Evolutionary conservation across 352 stramenopile species (phyloP).

Genomic region (Peronospora destructor): DNA sequence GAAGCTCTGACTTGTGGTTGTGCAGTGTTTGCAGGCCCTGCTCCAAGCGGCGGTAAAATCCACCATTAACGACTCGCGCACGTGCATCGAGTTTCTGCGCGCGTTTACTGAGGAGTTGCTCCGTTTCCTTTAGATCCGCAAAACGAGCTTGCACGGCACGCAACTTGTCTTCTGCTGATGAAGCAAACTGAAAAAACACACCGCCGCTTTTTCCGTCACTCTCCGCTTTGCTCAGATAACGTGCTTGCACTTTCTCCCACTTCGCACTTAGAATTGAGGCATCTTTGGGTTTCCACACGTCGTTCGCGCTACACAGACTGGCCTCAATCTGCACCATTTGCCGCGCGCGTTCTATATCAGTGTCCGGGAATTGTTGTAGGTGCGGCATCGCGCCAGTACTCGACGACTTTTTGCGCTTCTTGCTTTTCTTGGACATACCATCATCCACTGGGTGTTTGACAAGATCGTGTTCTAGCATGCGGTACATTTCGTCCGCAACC

Average conservation of each 20-base stretch:
- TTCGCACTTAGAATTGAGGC: constrained; percentile 11
- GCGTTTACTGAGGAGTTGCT: constrained; percentile 55
- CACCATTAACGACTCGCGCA: constrained; percentile 54
- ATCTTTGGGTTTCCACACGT: constrained; percentile 37
- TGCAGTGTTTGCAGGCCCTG: constrained; percentile 33
- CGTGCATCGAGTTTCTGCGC: constrained; percentile 70
- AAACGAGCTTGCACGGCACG: constrained; percentile 53
- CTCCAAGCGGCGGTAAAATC: constrained; percentile 43
- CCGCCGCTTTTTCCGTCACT: constrained; percentile 12
- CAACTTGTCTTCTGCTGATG: constrained; percentile 35
- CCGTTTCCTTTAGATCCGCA: constrained; percentile 52
- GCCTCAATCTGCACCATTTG: constrained; percentile 81
- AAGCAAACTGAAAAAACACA: constrained; percentile 45
- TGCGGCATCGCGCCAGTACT: constrained; percentile 14
- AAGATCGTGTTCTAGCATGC: constrained; percentile 59
- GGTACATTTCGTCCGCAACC: constrained; percentile 57
- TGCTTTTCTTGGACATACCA: constrained; percentile 39
- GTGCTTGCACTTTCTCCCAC: constrained; percentile 40
- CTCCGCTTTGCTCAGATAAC: constrained; percentile 31
- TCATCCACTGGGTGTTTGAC: constrained; percentile 38
- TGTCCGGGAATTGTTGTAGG: constrained; percentile 50
- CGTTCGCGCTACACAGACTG: constrained; percentile 33
- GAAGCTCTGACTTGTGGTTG: constrained; percentile 34
- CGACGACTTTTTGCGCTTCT: constrained; percentile 57
- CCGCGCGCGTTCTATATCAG: constrained; percentile 50